Evolutionary conservation across 441 rosid species (phyloP).

Genomic region (Jatropha podagrica): DNA sequence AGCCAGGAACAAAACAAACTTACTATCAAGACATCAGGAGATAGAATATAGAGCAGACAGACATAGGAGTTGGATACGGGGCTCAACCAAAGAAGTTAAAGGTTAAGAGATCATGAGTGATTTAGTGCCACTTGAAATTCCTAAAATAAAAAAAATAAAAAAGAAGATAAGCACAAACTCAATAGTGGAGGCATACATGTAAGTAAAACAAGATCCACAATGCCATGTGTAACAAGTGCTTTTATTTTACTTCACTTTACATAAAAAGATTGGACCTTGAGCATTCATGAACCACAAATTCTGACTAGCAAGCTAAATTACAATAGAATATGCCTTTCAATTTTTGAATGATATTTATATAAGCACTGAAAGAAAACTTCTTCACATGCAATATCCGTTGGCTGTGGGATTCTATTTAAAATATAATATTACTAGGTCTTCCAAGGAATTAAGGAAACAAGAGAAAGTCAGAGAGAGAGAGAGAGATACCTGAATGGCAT

Average conservation of each 20-base stretch:
- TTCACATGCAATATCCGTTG: no score
- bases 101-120: neutral
- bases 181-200: neutral
- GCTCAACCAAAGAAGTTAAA: neutral
- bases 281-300: neutral
- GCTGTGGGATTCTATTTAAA: neutral
- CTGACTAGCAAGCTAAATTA: neutral
- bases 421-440: neutral
- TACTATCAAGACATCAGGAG: neutral
- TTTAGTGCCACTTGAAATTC: no score
- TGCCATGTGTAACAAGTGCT: neutral
- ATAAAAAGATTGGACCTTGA: neutral
- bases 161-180: neutral
- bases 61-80: neutral
- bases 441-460: neutral
- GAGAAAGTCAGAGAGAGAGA: neutral
- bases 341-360: neutral
- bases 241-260: neutral
- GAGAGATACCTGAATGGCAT: constrained; percentile 79
- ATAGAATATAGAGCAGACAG: neutral
- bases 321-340: neutral
- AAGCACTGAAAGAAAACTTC: neutral
- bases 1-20: constrained; percentile 6
- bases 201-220: neutral
- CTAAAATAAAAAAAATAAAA: neutral